A percentile compares a stretch with the other conserved stretches of the same genome.
These are phyloP conservation scores for Solanum hybrid DNA, from an alignment of 305 asterid genomes.

Conservation along the genomic window DNA sequence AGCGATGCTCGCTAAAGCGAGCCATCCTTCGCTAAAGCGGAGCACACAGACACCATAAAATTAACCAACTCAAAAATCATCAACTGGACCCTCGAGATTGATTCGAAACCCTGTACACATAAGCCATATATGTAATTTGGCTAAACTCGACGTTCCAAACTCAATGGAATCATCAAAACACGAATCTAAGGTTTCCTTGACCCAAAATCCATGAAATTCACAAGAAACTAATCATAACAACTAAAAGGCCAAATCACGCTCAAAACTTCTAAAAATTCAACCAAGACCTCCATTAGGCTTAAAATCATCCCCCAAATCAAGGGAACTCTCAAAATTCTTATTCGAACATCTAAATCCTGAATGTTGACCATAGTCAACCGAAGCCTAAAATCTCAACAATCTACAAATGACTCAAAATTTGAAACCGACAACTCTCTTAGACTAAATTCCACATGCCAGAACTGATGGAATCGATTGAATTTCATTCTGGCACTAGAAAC, in stretches of 20 bases:
- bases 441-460: not conserved
- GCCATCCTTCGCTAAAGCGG: not conserved
- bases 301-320: not conserved
- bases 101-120: not conserved
- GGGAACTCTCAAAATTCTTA: not conserved
- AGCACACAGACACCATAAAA: not conserved
- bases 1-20: not conserved
- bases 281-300: not conserved
- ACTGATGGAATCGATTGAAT: not conserved
- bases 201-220: not conserved
- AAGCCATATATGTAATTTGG: not conserved
- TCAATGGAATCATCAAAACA: not conserved
- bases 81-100: not conserved
- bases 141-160: not conserved
- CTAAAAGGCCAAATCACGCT: not conserved
- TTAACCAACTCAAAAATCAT: not conserved
- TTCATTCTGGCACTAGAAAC: not conserved
- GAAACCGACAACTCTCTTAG: not conserved
- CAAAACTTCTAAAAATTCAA: not conserved
- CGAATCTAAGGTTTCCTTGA: not conserved
- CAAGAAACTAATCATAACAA: not conserved
- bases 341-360: not conserved
- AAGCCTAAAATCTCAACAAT: not conserved
- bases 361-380: not conserved
- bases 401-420: not conserved